These are phyloP conservation scores for Fereydounia khargensis DNA, from an alignment of 1,284 basidiomycete species.

Conservation along the genomic window DNA sequence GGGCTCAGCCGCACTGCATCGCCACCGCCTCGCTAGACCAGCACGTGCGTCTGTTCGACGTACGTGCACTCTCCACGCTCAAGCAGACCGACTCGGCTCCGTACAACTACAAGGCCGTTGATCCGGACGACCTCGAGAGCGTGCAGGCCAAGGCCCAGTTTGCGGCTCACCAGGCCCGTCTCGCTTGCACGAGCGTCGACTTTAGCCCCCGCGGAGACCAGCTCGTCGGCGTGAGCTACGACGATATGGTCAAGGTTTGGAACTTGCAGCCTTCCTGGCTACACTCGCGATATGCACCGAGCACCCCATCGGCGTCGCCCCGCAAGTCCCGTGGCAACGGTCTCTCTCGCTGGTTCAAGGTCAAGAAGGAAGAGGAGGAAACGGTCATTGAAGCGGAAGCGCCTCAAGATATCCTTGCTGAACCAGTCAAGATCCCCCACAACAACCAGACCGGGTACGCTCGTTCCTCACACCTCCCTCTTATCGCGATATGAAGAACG, in stretches of 20 bases:
- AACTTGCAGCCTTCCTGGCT: slow-evolving; percentile 16
- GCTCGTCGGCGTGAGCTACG: slow-evolving; percentile 48
- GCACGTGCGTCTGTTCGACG: slow-evolving; percentile 49
- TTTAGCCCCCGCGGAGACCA: slow-evolving; percentile 45
- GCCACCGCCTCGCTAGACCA: slow-evolving; percentile 53
- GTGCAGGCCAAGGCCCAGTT: slow-evolving; percentile 36
- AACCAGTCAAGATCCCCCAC: slow-evolving; percentile 35
- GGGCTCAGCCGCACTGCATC: slow-evolving; percentile 33
- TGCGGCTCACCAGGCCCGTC: slow-evolving; percentile 19
- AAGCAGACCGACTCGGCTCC: slow-evolving; percentile 27
- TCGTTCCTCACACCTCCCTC: too few relatives aligned
- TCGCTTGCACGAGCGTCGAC: slow-evolving; percentile 51
- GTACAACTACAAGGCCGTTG: slow-evolving; percentile 35
- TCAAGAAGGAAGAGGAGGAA: slow-evolving; percentile 8
- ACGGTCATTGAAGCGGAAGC: not conserved
- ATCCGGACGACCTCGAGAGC: slow-evolving; percentile 21
- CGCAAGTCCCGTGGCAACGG: too few relatives aligned
- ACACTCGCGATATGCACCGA: slow-evolving; percentile 13
- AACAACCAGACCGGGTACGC: slow-evolving; percentile 57
- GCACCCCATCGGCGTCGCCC: too few relatives aligned
- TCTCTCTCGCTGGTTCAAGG: too few relatives aligned
- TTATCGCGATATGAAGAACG: too few relatives aligned
- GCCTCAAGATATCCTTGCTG: slow-evolving; percentile 28
- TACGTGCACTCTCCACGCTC: slow-evolving; percentile 31
- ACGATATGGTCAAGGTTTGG: slow-evolving; percentile 48